These are phyloP conservation scores for Exophiala alcalophila DNA, from an alignment of 2,329 filamentous ascomycete genomes.

Conservation along the genomic window DNA sequence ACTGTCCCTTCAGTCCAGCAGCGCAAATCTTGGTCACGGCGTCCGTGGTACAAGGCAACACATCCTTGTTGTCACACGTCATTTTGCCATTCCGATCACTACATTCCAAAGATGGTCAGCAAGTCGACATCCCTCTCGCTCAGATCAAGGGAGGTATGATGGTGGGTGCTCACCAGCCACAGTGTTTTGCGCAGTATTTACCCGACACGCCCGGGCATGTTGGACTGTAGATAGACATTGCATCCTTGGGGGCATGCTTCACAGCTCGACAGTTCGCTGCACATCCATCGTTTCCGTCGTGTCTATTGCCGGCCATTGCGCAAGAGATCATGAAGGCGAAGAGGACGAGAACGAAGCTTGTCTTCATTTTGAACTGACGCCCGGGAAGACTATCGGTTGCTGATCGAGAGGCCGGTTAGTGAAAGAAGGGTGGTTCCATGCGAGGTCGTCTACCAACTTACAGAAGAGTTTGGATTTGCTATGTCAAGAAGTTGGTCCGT, in stretches of 20 bases:
- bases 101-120: not conserved
- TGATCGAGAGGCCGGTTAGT: not conserved
- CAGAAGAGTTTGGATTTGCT: too few relatives aligned
- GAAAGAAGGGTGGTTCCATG: too few relatives aligned
- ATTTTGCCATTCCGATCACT: not conserved
- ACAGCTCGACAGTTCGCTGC: not conserved
- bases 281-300: not conserved
- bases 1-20: not conserved
- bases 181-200: not conserved
- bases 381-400: not conserved
- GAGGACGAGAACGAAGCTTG: not conserved
- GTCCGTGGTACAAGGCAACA: not conserved
- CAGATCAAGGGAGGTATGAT: not conserved
- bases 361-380: not conserved
- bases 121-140: not conserved
- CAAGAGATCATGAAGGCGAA: not conserved
- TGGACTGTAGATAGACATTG: not conserved
- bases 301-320: not conserved
- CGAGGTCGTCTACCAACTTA: too few relatives aligned
- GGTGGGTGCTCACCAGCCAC: not conserved
- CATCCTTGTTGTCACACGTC: slow-evolving; percentile 2
- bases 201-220: not conserved
- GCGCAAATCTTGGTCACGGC: slow-evolving; percentile 1
- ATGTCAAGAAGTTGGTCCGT: too few relatives aligned
- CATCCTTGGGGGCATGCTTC: not conserved